A percentile compares a stretch with the other conserved stretches of the same genome.
phyloP scores from a whole-genome alignment of 441 rosid genomes.

The Brassica balearica region DNA sequence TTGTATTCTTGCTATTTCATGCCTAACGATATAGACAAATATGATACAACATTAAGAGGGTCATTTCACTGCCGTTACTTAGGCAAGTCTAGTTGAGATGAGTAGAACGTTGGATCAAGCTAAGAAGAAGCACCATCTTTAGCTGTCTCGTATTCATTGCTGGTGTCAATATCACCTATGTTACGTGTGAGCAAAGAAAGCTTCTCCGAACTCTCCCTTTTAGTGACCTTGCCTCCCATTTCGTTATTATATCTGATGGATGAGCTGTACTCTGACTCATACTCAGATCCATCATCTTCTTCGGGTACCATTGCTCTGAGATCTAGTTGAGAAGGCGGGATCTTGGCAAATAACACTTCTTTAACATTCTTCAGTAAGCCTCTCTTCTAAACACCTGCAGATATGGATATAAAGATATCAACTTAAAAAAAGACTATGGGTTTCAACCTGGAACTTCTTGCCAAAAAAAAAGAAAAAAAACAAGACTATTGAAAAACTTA shows the following conservation, averaged over 20 bases:
- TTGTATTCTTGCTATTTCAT: constrained; percentile 22
- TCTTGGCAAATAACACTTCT: constrained; percentile 68
- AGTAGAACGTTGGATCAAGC: constrained; percentile 34
- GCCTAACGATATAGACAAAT: constrained; percentile 8
- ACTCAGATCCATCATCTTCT: constrained; percentile 42
- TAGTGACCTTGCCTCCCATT: constrained; percentile 39
- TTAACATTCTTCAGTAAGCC: constrained; percentile 59
- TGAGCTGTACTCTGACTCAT: constrained; percentile 41
- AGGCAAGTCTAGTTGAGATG: constrained; percentile 38
- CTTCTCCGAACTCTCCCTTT: constrained; percentile 38
- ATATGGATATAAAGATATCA: constrained; percentile 7
- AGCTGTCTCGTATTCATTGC: constrained; percentile 11
- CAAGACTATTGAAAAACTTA: background rate
- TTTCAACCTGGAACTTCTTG: no score
- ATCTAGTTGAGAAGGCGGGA: constrained; percentile 74
- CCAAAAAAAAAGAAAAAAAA: no score
- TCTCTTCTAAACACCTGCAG: constrained; percentile 59
- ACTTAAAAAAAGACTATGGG: background rate
- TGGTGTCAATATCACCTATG: constrained; percentile 1
- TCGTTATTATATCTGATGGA: constrained; percentile 40
- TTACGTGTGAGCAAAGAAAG: constrained; percentile 12
- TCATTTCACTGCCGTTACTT: constrained; percentile 23
- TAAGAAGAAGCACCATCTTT: constrained; percentile 29
- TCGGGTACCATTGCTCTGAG: constrained; percentile 63
- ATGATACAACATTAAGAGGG: constrained; percentile 9